phyloP scores from a whole-genome alignment of 1,284 basidiomycete genomes.

The Moesziomyces parantarcticus region DNA sequence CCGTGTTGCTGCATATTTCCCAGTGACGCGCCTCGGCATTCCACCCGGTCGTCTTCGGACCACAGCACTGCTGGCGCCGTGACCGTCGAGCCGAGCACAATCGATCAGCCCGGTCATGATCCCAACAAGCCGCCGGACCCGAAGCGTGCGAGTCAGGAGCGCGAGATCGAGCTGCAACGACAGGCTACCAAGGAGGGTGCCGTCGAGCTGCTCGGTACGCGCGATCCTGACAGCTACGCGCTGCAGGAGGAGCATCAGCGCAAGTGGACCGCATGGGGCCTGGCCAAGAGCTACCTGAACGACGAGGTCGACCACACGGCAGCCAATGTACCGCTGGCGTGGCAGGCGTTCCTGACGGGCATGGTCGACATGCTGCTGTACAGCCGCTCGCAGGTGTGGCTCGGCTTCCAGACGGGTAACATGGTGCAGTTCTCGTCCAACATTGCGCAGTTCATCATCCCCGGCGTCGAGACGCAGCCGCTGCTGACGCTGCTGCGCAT shows the following conservation, averaged over 20 bases:
- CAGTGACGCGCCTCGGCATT: constrained; percentile 22
- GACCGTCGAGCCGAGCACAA: background rate
- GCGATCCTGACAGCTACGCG: constrained; percentile 30
- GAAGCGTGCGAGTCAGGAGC: constrained; percentile 12
- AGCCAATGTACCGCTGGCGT: constrained; percentile 53
- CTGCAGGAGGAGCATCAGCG: constrained; percentile 19
- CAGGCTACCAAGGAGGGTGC: constrained; percentile 40
- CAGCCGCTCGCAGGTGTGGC: constrained; percentile 50
- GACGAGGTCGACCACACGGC: constrained; percentile 52
- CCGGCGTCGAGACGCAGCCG: constrained; percentile 34
- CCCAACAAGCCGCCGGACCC: constrained; percentile 32
- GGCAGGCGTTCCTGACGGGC: constrained; percentile 57
- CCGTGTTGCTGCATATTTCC: background rate
- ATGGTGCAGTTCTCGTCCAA: constrained; percentile 62
- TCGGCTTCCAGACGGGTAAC: constrained; percentile 61
- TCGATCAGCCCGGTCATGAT: constrained; percentile 8
- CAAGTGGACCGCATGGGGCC: constrained; percentile 23
- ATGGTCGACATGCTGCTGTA: constrained; percentile 59
- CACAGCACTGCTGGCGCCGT: constrained; percentile 1
- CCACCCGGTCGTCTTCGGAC: constrained; percentile 6
- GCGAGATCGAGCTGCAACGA: constrained; percentile 28
- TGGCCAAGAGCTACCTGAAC: constrained; percentile 40
- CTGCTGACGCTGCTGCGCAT: constrained; percentile 52
- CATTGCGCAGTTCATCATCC: constrained; percentile 60
- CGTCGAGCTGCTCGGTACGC: constrained; percentile 31